Base-by-base conservation (phyloP, 768 basidiomycete species). In the Royoungia palumana region DNA sequence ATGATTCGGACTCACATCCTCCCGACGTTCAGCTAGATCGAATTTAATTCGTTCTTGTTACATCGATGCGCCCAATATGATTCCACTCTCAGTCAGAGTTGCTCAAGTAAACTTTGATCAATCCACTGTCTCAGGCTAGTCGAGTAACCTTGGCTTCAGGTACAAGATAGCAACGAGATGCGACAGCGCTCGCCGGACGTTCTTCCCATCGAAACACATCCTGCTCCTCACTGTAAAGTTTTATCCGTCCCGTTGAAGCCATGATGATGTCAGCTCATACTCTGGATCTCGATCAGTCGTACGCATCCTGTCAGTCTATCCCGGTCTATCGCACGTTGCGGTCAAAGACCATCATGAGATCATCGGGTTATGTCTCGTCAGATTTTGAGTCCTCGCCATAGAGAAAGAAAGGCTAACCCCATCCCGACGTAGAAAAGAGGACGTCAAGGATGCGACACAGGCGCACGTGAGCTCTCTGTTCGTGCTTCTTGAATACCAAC, bases 361-460 rank as follows among this genome's bases (percentile, higher is more conserved):
- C 35, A 13, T 58, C 19, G 46, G 51, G 10, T 40, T 30, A 17
- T 52, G 46, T 38, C 51, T 53, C 14, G 34, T 55, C 41, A 47
- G 39, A 43, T 3, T 51, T 53, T 57, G 19, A 46, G 53, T 36
- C 11, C 0, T 9, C 32, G 9, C 14, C 11, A 32, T 57, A 8
- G 24, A 25, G 24, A 32, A 9, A 5, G 2, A 2, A 11, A 34
- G 8, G 20, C 20, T 11, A 21, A 10, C 5, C 3, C 38, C 41
- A 6, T 35, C 44, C n/a, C n/a, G 6, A 32, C 30, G 4, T 14
- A 55, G 51, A n/a, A 54, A 48, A 28, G 51, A 55, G 8, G 32
- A 47, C 16, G 17, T 40, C 13, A 32, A 20, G n/a, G 45, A 51
- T 17, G 42, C 41, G 4, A 47, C 32, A 4, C 49, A 49, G 9